phyloP scores from a whole-genome alignment of 305 asterid genomes.

The Fraxinus xanthoxyloides region DNA sequence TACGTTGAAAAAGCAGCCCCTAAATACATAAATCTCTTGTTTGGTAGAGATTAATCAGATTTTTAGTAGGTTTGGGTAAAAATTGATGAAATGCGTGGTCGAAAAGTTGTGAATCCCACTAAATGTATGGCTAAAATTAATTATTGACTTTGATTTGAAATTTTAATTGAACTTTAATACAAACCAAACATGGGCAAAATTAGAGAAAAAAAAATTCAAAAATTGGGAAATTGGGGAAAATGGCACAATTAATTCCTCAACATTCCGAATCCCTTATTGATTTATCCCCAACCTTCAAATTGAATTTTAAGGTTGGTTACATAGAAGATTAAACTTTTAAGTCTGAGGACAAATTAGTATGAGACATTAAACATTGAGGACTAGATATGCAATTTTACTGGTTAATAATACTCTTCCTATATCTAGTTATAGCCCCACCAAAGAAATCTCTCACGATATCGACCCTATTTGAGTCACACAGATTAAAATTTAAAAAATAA shows the following conservation, averaged over 20 bases:
- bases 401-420: neutral
- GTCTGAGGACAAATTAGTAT: neutral
- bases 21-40: neutral
- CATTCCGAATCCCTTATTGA: neutral
- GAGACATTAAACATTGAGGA: neutral
- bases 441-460: neutral
- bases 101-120: too few relatives aligned
- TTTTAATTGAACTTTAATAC: too few relatives aligned
- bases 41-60: too few relatives aligned
- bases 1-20: neutral
- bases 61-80: too few relatives aligned
- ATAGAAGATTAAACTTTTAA: neutral
- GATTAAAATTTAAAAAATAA: too few relatives aligned
- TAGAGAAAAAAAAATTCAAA: neutral
- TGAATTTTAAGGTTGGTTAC: neutral
- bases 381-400: neutral
- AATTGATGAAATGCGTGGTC: too few relatives aligned
- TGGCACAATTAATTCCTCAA: neutral
- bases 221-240: neutral
- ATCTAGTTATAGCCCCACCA: neutral
- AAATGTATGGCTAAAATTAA: too few relatives aligned
- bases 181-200: too few relatives aligned
- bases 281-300: neutral
- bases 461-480: too few relatives aligned
- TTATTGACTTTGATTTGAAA: too few relatives aligned